phyloP scores from a whole-genome alignment of 2,329 filamentous ascomycete genomes.

The Alternaria panax region DNA sequence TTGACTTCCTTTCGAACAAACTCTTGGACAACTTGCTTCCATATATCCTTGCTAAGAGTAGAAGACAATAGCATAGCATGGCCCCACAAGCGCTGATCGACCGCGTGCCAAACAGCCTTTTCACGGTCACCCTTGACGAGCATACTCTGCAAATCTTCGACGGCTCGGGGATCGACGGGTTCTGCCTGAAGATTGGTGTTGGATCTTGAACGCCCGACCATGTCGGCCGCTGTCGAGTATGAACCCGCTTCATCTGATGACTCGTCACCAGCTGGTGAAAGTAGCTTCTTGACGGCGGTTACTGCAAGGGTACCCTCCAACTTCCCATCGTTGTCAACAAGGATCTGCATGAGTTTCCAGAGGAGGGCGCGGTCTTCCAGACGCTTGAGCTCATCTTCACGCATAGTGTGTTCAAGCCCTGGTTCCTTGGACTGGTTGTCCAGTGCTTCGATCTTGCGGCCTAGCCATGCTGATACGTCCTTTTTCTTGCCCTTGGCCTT shows the following conservation, averaged over 20 bases:
- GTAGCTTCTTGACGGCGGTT: constrained; percentile 75
- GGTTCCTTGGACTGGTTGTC: constrained; percentile 61
- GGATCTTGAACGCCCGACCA: constrained; percentile 45
- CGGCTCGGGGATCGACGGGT: constrained; percentile 70
- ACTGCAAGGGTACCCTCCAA: constrained; percentile 78
- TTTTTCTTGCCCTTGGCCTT: constrained; percentile 95
- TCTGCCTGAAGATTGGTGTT: constrained; percentile 60
- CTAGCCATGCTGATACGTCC: constrained; percentile 83
- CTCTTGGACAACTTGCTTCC: constrained; percentile 92
- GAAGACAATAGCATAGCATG: constrained; percentile 93
- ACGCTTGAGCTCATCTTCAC: constrained; percentile 70
- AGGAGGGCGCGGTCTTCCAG: constrained; percentile 80
- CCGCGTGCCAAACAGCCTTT: constrained; percentile 90
- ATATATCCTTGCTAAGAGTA: constrained; percentile 75
- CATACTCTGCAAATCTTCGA: constrained; percentile 75
- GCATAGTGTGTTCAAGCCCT: constrained; percentile 59
- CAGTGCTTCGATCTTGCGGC: constrained; percentile 74
- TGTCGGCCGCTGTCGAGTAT: constrained; percentile 46
- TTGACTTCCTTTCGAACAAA: constrained; percentile 96
- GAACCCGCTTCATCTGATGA: constrained; percentile 31
- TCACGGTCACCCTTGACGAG: constrained; percentile 84
- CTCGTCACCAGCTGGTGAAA: constrained; percentile 65
- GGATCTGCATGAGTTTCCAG: constrained; percentile 83
- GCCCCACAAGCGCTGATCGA: constrained; percentile 93
- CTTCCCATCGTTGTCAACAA: constrained; percentile 85